These are phyloP conservation scores for Penicillium manginii DNA, from an alignment of 495 filamentous ascomycete species.

Conservation along the genomic window DNA sequence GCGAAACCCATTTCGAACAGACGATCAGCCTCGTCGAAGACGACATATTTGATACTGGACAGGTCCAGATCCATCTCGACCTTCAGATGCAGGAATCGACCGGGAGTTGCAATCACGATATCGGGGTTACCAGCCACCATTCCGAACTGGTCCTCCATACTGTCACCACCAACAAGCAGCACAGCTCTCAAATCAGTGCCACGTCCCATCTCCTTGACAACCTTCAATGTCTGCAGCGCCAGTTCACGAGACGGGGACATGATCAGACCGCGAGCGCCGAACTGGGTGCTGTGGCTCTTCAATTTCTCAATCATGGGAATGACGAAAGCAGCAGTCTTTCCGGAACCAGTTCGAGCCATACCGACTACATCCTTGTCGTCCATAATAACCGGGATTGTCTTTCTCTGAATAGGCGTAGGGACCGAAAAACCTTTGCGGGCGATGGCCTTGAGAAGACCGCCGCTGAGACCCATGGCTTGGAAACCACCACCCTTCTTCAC, in stretches of 20 bases:
- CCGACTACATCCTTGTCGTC: conserved; percentile 92
- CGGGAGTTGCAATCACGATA: conserved; percentile 94
- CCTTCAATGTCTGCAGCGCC: conserved; percentile 92
- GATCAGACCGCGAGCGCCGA: conserved; percentile 84
- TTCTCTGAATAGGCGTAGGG: conserved; percentile 95
- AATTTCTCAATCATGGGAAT: conserved; percentile 97
- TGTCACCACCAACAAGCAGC: conserved; percentile 91
- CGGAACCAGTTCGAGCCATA: conserved; percentile 96
- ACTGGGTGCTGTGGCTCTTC: conserved; percentile 81
- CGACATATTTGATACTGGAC: conserved; percentile 83
- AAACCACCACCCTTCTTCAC: conserved; percentile 96
- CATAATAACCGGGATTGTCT: conserved; percentile 89
- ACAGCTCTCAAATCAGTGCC: conserved; percentile 90
- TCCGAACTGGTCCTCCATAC: conserved; percentile 92
- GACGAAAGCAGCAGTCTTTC: conserved; percentile 96
- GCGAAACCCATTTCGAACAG: conserved; percentile 99
- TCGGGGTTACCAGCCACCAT: conserved; percentile 94
- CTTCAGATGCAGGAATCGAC: conserved; percentile 91
- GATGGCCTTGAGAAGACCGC: conserved; percentile 83
- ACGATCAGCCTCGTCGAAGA: conserved; percentile 96
- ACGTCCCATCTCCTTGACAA: conserved; percentile 88
- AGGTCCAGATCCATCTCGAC: conserved; percentile 93
- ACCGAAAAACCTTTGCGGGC: conserved; percentile 91
- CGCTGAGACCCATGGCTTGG: conserved; percentile 92
- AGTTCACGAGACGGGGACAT: conserved; percentile 91